Evolutionary conservation across 2,329 filamentous ascomycete species (phyloP).

Genomic region (Phoma sp.): DNA sequence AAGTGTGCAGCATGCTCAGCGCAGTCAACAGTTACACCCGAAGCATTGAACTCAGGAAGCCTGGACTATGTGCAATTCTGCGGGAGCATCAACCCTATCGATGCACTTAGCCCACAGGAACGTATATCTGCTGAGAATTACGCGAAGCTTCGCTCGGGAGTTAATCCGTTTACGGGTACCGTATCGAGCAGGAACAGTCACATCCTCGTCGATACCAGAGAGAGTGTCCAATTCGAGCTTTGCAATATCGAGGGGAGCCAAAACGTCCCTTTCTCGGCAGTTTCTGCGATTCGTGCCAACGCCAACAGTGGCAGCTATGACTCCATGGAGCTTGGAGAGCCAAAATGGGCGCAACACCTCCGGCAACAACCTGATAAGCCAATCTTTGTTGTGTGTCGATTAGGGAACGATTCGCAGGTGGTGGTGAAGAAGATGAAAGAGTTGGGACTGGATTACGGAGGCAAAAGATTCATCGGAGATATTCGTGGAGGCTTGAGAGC

Average conservation of each 20-base stretch:
- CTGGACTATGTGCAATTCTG: slow-evolving; percentile 90
- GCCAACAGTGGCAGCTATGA: background rate
- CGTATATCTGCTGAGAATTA: slow-evolving; percentile 72
- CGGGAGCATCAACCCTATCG: slow-evolving; percentile 64
- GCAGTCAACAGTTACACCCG: slow-evolving; percentile 65
- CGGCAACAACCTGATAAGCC: slow-evolving; percentile 51
- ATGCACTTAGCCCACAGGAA: slow-evolving; percentile 66
- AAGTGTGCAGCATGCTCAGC: slow-evolving; percentile 80
- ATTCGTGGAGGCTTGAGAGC: slow-evolving; percentile 74
- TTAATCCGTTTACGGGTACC: slow-evolving; percentile 44
- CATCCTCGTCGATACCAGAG: slow-evolving; percentile 80
- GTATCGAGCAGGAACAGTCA: slow-evolving; percentile 51
- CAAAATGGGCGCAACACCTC: slow-evolving; percentile 39
- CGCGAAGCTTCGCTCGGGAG: slow-evolving; percentile 43
- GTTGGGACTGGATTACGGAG: slow-evolving; percentile 59
- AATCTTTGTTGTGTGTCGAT: slow-evolving; percentile 75
- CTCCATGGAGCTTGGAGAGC: slow-evolving; percentile 20
- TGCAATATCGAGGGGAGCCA: slow-evolving; percentile 77
- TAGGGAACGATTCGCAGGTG: slow-evolving; percentile 81
- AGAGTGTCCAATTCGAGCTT: slow-evolving; percentile 83
- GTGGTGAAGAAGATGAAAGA: slow-evolving; percentile 70
- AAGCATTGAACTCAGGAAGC: slow-evolving; percentile 67
- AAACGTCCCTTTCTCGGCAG: slow-evolving; percentile 72
- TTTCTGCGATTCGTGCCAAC: slow-evolving; percentile 43
- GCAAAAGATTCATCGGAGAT: slow-evolving; percentile 69